Evolutionary conservation across 257 asterid species (phyloP), one percentile per base, ranked within the genome.

Genomic region (Echites panduratus): DNA sequence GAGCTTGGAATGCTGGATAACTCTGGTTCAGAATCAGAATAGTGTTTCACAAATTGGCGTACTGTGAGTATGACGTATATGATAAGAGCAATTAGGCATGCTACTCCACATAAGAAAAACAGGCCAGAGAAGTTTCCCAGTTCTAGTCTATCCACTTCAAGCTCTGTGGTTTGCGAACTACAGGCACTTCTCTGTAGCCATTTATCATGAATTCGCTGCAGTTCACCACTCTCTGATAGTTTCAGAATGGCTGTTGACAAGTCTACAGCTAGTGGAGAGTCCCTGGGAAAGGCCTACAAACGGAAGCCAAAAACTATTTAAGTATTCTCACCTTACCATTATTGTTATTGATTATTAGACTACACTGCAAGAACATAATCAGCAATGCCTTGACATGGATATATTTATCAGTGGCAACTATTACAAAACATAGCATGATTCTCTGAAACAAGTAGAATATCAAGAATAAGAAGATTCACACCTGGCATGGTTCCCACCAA

Each of bases 191-290:
- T 71, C 79, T 63, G 50, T 48, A 88, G 84, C 87, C 88, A 87
- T 70, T 87, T 85, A 79, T 87, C 93, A 44, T 82, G 87, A 73
- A 87, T 87, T 43, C 81, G 58, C 73, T 87, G 81, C 45, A 87
- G 85, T 26, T 88, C 89, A 5, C 90, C 93, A 32, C 73, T 86
- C 45, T 86, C 93, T 11, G 90, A 85, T 12, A 88, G 79, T 26
- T 70, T 74, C 69, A 85, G 75, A 47, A 88, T 82, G 7, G 93
- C 93, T 0, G 90, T 88, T 19, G 93, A 88, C 82, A 88, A 75
- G 79, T 88, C 93, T 22, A 71, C 64, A 6, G 89, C 86, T 35
- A 86, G 75, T 10, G 86, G 89, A 44, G 93, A 88, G 64, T 88
- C 89, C 74, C 79, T 79, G 0, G 71, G 87, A 44, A 88, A 88